phyloP scores from a whole-genome alignment of 1,139 yeast genomes.

The Taiozyma sp. region DNA sequence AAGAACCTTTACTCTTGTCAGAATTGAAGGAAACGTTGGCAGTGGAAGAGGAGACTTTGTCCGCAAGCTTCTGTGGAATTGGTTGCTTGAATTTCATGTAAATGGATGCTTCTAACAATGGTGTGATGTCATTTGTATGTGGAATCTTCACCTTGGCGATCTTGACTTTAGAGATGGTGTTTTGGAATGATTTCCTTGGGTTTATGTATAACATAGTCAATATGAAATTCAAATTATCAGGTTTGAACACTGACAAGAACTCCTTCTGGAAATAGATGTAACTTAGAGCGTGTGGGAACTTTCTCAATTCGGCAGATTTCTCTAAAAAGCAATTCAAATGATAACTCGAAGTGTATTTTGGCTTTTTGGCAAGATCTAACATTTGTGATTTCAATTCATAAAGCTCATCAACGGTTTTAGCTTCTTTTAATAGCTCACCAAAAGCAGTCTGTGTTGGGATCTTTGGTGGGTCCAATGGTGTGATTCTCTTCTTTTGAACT shows the following conservation, averaged over 20 bases:
- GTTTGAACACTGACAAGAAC: constrained; percentile 7
- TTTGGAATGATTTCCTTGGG: constrained; percentile 11
- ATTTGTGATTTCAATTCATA: constrained; percentile 26
- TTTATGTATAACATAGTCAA: constrained; percentile 18
- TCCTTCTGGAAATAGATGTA: constrained; percentile 16
- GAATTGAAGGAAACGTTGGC: neutral
- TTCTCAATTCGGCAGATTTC: constrained; percentile 22
- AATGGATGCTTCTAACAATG: constrained; percentile 15
- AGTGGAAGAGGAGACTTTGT: constrained; percentile 1
- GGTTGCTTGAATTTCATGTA: constrained; percentile 8
- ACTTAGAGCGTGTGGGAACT: constrained; percentile 21
- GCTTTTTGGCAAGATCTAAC: constrained; percentile 20
- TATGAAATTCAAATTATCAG: constrained; percentile 15
- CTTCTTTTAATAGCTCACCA: constrained; percentile 27
- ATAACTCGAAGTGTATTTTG: constrained; percentile 23
- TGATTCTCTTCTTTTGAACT: constrained; percentile 31
- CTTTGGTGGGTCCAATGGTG: constrained; percentile 32
- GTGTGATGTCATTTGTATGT: constrained; percentile 9
- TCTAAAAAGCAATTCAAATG: constrained; percentile 28
- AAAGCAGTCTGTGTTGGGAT: constrained; percentile 31
- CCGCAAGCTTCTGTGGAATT: constrained; percentile 8
- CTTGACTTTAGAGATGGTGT: constrained; percentile 10
- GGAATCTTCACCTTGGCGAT: constrained; percentile 10
- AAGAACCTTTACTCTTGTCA: constrained; percentile 13
- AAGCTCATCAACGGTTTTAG: constrained; percentile 30